Percentiles rank a stretch among this genome's conserved stretches.
phyloP scores from a whole-genome alignment of 352 stramenopile genomes.

The Peronospora destructor region DNA sequence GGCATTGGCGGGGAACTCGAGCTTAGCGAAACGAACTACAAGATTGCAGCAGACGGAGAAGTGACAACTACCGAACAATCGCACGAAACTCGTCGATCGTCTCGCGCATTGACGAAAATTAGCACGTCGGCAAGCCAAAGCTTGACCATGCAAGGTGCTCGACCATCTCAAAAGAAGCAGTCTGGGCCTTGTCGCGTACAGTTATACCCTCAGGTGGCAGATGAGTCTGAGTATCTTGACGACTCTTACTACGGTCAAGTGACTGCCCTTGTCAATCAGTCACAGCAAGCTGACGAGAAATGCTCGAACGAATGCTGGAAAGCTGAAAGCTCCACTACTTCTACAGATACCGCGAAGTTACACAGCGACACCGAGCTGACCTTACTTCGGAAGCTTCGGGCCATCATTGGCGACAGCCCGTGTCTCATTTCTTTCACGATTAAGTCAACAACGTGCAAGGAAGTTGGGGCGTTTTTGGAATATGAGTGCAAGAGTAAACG shows the following conservation, averaged over 20 bases:
- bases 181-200: slow-evolving; percentile 26
- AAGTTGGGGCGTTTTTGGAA: slow-evolving; percentile 46
- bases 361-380: slow-evolving; percentile 37
- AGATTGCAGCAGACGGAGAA: slow-evolving; percentile 20
- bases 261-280: slow-evolving; percentile 39
- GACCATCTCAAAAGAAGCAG: slow-evolving; percentile 17
- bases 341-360: background rate
- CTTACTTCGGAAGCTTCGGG: slow-evolving; percentile 47
- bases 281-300: slow-evolving; percentile 15
- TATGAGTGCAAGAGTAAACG: slow-evolving; percentile 33
- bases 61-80: slow-evolving; percentile 7
- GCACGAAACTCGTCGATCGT: slow-evolving; percentile 48
- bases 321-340: background rate
- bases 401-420: slow-evolving; percentile 52
- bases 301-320: slow-evolving; percentile 52
- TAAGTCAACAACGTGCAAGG: slow-evolving; percentile 47
- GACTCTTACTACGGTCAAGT: slow-evolving; percentile 45
- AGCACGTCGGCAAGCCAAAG: slow-evolving; percentile 47
- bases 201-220: slow-evolving; percentile 20
- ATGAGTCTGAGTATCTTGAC: slow-evolving; percentile 65
- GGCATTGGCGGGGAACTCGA: slow-evolving; percentile 7
- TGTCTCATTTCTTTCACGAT: slow-evolving; percentile 61
- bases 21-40: slow-evolving; percentile 10
- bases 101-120: slow-evolving; percentile 45
- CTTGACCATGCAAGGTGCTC: slow-evolving; percentile 34